These are phyloP conservation scores for Dipteronia sinensis DNA, from an alignment of 345 rosid species.

Conservation along the genomic window DNA sequence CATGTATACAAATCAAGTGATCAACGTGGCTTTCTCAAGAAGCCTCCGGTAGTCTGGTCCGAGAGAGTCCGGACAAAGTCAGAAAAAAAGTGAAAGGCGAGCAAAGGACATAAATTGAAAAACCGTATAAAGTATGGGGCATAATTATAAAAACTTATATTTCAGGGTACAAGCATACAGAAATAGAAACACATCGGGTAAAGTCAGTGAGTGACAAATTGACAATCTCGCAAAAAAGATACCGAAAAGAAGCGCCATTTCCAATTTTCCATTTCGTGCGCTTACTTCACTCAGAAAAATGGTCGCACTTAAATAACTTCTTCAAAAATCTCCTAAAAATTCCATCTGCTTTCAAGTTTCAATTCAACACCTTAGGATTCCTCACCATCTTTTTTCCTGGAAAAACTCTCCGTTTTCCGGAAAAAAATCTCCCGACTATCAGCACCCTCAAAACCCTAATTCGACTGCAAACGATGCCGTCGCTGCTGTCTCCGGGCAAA, in stretches of 20 bases:
- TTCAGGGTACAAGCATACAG: background rate
- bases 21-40: too few relatives aligned
- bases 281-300: too few relatives aligned
- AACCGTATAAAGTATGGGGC: background rate
- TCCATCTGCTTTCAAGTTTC: slow-evolving; percentile 9
- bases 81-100: too few relatives aligned
- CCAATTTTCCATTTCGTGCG: background rate
- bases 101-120: too few relatives aligned
- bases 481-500: slow-evolving; percentile 66
- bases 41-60: too few relatives aligned
- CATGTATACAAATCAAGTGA: too few relatives aligned
- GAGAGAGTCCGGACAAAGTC: too few relatives aligned
- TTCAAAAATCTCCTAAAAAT: background rate
- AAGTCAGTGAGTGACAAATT: too few relatives aligned
- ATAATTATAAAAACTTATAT: too few relatives aligned
- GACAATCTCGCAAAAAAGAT: background rate
- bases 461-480: slow-evolving; percentile 53
- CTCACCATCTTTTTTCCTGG: background rate
- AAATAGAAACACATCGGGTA: background rate
- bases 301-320: background rate
- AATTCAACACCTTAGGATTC: slow-evolving; percentile 33
- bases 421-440: background rate
- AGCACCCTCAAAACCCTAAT: slow-evolving; percentile 14
- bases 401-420: background rate
- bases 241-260: background rate